These are phyloP conservation scores for Thalassiosira mediterranea DNA, from an alignment of 352 stramenopile genomes.

Conservation along the genomic window DNA sequence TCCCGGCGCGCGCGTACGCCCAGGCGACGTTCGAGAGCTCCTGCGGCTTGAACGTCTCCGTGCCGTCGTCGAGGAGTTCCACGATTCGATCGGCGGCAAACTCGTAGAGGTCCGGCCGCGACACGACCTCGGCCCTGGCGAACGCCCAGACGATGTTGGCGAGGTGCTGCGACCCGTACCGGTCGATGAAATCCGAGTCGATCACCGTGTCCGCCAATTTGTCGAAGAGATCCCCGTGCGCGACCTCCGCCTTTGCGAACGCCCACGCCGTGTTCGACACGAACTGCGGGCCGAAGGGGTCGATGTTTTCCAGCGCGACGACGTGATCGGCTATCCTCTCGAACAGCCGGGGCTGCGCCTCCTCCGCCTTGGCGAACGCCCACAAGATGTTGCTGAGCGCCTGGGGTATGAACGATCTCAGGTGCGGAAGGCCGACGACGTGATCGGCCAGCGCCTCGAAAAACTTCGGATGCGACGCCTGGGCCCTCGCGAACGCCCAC, in stretches of 20 bases:
- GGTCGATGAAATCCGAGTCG: conserved; percentile 9
- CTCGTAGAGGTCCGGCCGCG: conserved; percentile 20
- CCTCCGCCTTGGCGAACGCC: conserved; percentile 29
- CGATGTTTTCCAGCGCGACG: conserved; percentile 1
- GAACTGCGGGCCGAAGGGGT: conserved; percentile 26
- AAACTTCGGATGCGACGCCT: conserved; percentile 8
- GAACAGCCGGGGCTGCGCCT: conserved; percentile 17
- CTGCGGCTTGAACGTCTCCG: too few relatives aligned
- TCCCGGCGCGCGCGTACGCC: too few relatives aligned
- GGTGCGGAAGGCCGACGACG: conserved; percentile 18
- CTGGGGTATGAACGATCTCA: conserved; percentile 16
- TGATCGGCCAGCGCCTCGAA: conserved; percentile 32
- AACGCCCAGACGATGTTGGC: conserved; percentile 41
- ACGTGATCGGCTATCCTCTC: conserved; percentile 23
- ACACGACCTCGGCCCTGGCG: conserved; percentile 28
- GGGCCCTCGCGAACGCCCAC: conserved; percentile 31
- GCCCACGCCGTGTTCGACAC: conserved; percentile 42
- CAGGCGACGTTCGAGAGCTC: too few relatives aligned
- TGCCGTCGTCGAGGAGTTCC: conserved; percentile 22
- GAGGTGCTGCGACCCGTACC: conserved; percentile 27
- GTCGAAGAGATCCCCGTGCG: conserved; percentile 28
- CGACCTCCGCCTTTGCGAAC: conserved; percentile 30
- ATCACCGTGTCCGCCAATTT: conserved; percentile 22
- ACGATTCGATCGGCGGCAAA: conserved; percentile 11
- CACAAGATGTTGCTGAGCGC: conserved; percentile 33